Evolutionary conservation across 495 filamentous ascomycete species (phyloP), one percentile per base, ranked within the genome.

Genomic region (Podospora australis): DNA sequence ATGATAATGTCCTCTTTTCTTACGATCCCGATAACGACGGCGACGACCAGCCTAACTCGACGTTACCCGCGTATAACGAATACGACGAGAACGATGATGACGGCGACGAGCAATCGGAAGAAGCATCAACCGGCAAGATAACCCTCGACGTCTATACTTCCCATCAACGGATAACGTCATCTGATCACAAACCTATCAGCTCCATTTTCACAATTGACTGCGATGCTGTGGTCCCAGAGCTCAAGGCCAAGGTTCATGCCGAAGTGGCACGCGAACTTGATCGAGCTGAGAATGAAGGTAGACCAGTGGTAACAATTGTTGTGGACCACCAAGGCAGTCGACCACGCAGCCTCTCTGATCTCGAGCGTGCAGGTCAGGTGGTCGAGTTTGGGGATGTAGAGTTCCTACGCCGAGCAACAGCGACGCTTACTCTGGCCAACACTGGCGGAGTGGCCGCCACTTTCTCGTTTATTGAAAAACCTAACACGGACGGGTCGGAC

Each of bases 111-210:
- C 70, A 81, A 2, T 39, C 68, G 1, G 74, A 77, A 42, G 76
- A 78, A 26, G 77, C 76, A 0, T 80, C 71, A 46, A 70, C 82
- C 22, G 82, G 87, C 50, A 68, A 73, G 21, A 78, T 95, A 44
- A 70, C 65, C 22, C 72, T 90, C 14, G 81, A 91, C 28, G 59
- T 73, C 46, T 99, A 99, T 63, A 79, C 81, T 2, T 88, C 91
- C 2, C 87, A 96, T 58, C 90, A 96, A 62, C 78, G 85, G 20
- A 80, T 97, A 11, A 73, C 86, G 10, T 94, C 94, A 2, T 96
- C 91, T 4, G 94, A 99, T 62, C 94, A 99, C 63, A 99, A 99
- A 63, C 94, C 94, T 0, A 60, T 97, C 8, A 78, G 79, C 50
- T 86, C 87, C 7, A 67, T 86, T 2, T 97, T 96, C 55, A 83